Conservation (phyloP, 345 rosid genomes). For the Citrus hindsii region DNA sequence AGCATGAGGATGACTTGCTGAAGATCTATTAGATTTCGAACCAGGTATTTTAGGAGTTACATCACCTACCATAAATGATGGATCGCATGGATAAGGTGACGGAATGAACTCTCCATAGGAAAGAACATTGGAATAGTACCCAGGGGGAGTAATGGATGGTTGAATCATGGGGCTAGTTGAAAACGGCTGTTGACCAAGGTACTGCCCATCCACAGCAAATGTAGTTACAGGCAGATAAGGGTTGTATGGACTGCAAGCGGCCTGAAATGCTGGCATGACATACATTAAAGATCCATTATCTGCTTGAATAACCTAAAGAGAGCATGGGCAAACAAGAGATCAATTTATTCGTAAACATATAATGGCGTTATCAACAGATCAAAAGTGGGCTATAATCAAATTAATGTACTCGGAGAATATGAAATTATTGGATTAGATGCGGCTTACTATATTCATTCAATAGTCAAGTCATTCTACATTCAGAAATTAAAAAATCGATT, state of each 20-base stretch:
- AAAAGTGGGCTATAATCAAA: neutral
- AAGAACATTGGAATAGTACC: constrained; percentile 31
- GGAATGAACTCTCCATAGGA: constrained; percentile 37
- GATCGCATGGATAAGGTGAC: constrained; percentile 32
- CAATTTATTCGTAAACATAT: neutral
- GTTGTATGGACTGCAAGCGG: constrained; percentile 27
- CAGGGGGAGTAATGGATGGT: constrained; percentile 27
- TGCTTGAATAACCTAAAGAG: constrained; percentile 38
- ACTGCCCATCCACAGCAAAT: constrained; percentile 26
- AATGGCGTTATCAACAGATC: neutral
- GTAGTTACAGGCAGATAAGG: constrained; percentile 33
- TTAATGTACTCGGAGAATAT: too few relatives aligned
- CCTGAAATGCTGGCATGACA: constrained; percentile 41
- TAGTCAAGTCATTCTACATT: neutral
- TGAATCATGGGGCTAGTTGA: constrained; percentile 25
- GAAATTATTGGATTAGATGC: neutral
- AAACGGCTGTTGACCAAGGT: constrained; percentile 31
- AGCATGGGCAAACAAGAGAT: neutral
- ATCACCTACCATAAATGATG: constrained; percentile 18
- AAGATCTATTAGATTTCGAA: constrained; percentile 34
- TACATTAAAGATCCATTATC: constrained; percentile 53
- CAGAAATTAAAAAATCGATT: neutral
- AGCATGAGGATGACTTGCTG: constrained; percentile 26
- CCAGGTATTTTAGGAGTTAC: constrained; percentile 31
- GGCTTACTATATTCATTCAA: too few relatives aligned